A percentile compares a stretch with the other conserved stretches of the same genome.
phyloP scores from a whole-genome alignment of 2,329 filamentous ascomycete genomes.

The Camptophora hylomeconis region DNA sequence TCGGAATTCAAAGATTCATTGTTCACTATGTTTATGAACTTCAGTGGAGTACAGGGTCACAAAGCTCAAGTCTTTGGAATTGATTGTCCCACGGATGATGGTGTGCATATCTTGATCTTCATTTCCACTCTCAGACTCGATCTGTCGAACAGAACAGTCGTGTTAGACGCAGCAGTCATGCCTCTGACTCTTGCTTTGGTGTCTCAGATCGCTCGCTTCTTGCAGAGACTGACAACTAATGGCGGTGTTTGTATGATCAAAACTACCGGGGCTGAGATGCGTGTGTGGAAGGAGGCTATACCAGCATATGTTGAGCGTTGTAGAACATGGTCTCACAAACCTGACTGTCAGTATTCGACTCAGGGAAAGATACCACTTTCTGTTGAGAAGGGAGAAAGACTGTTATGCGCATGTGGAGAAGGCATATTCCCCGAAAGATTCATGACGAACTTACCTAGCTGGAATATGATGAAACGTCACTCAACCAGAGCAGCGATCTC shows the following conservation, averaged over 20 bases:
- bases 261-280: constrained; percentile 18
- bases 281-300: constrained; percentile 22
- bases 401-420: constrained; percentile 23
- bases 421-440: constrained; percentile 19
- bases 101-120: constrained; percentile 17
- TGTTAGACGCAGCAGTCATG: constrained; percentile 22
- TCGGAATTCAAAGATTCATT: constrained; percentile 22
- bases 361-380: constrained; percentile 19
- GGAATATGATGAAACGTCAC: constrained; percentile 17
- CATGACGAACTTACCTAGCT: constrained; percentile 10
- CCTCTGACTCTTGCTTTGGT: constrained; percentile 14
- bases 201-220: constrained; percentile 3
- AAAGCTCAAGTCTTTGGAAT: no score
- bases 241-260: constrained; percentile 12
- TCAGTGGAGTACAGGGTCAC: constrained; percentile 13
- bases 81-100: constrained; percentile 5
- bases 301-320: constrained; percentile 26
- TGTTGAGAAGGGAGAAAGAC: constrained; percentile 11
- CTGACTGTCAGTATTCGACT: constrained; percentile 21
- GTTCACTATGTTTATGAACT: constrained; percentile 17
- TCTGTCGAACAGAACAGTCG: constrained; percentile 18
- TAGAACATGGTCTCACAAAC: constrained; percentile 24
- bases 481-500: constrained; percentile 22
- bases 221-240: no score
- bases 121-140: constrained; percentile 21